Base-by-base conservation (phyloP, 306 rosid species). In the Trifolium subterraneum region DNA sequence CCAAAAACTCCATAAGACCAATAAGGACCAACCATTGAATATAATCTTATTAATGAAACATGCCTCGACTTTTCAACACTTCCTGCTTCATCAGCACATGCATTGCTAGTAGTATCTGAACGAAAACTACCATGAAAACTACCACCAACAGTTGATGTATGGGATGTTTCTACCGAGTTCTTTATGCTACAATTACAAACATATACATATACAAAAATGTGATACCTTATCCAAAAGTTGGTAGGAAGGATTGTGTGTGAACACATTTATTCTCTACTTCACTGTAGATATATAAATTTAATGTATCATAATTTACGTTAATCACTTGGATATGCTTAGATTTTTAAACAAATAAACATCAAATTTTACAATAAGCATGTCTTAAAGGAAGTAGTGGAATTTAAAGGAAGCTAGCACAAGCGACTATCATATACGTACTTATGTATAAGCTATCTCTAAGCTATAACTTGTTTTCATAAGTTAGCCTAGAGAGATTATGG, bases 11-110 rank as follows among this genome's bases (percentile, higher is more conserved):
- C 98, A 42, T 90, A 90, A 72, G 61, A 27, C 98, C 97, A 93
- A 65, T 93, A 96, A 22, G 96, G 92, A 11, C 89, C 86, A 18
- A 89, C 68, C 98, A 93, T 93, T 81, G 98, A 86, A 64, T 90
- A 93, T 18, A 93, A 74, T 62, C 88, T 90, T 56, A 47, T 71
- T 14, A 82, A 61, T 25, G 97, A 83, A 59, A 90, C 83, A 78
- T 51, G 65, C 77, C 23, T 81, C 7, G 82, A 15, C 75, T 80
- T 86, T 50, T 67, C 79, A 52, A 45, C 33, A 59, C 54, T 74
- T 45, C 84, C 91, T 64, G 5, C 72, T 77, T 79, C 93, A 54
- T 90, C 92, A 55, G 62, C 83, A 66, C 82, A 85, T 55, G 78
- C 54, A 31, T 74, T 82, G 1, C 85, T 77, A 31, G 69, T 38